Evolutionary conservation across 179 eudicot genomes (phyloP).

Genomic region (Pouteria campechiana): DNA sequence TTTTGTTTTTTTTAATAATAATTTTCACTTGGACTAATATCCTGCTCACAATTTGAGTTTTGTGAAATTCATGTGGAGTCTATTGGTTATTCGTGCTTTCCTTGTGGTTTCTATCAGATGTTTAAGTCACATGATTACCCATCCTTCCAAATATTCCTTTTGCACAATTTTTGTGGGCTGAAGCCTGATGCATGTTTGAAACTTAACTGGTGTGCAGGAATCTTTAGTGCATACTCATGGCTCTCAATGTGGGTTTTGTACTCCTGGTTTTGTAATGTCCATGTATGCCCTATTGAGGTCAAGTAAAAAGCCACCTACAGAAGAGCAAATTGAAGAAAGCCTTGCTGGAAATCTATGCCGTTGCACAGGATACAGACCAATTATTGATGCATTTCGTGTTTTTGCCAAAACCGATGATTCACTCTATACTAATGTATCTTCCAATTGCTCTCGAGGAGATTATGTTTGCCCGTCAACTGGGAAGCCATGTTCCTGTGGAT

Average conservation of each 20-base stretch:
- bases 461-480: conserved; percentile 95
- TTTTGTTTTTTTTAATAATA: no score
- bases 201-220: conserved; percentile 50
- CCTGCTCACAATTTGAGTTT: no score
- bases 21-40: no score
- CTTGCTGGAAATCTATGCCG: conserved; percentile 96
- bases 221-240: conserved; percentile 80
- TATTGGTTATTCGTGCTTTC: no score
- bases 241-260: conserved; percentile 98
- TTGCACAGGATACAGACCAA: conserved; percentile 97
- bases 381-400: conserved; percentile 86
- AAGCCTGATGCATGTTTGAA: no score
- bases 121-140: no score
- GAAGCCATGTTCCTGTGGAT: conserved; percentile 81
- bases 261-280: conserved; percentile 99
- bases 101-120: no score
- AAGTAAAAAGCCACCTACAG: conserved; percentile 59
- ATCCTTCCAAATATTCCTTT: no score
- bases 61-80: no score
- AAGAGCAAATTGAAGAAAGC: conserved; percentile 90
- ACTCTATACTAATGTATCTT: conserved; percentile 39
- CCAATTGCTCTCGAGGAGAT: conserved; percentile 26
- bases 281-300: conserved; percentile 94
- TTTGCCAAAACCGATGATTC: conserved; percentile 81
- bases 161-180: background rate